Base-by-base conservation (phyloP, 2,329 filamentous ascomycete species). In the Cladosporium cucumerinum region DNA sequence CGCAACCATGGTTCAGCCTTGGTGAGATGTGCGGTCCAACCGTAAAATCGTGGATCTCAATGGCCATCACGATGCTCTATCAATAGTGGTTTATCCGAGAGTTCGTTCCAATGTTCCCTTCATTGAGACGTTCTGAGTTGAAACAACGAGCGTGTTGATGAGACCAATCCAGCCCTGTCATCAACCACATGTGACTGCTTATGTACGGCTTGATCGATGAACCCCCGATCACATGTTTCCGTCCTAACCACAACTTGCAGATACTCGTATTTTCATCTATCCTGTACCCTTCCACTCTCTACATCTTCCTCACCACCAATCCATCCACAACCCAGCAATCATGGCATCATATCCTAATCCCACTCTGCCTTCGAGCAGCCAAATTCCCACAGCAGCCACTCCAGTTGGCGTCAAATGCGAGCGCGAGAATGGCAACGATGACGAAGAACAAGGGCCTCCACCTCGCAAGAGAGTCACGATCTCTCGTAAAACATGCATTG, bases 1-100 rank as follows among this genome's bases (percentile, higher is more conserved):
- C 18, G 71, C 69, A 43, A 68, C 75, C 63, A 72, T 71, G n/a
- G 67, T 78, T 25, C 76, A 78, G 66, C 71, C 77, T n/a, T 80
- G 75, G 75, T 80, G 32, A 23, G 8, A 21, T n/a, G n/a, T 10
- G 10, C 12, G 39, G 7, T 43, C n/a, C 18, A 43, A n/a, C 8
- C n/a, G 39, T 21, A 21, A 12, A 46, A 3, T 12, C 39, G n/a
- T 46, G 3, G 3, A 46, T 21, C n/a, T 21, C 39, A 46, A 46
- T 46, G 39, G n/a, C 3, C 39, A 1, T 23, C n/a, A 46, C n/a
- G 39, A 46, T 46, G 12, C 7, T 21, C 7, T 46, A 46, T 8
- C 12, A 12, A 21, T 12, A 23, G 39, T 3, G 3, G 8, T 21
- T 8, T 23, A 5, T 46, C 2, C n/a, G n/a, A 21, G 14, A 46